Evolutionary conservation across 1,139 yeast species (phyloP), one percentile per base, ranked within the genome.

Genomic region (Candida neerlandica): DNA sequence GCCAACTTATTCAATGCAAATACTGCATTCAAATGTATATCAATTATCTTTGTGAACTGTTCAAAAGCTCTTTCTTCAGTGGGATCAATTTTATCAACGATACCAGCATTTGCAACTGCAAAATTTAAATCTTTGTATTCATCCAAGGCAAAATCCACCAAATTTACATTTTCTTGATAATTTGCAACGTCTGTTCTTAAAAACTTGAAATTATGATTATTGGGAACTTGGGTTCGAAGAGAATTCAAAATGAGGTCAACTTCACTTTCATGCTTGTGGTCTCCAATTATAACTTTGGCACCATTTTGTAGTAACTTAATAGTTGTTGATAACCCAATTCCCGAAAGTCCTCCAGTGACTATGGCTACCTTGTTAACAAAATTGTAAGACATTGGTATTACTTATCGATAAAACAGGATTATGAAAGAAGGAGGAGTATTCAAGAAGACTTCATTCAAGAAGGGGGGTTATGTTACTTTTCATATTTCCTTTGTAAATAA

Each of bases 61-160:
- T 81, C 81, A 66, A 66, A 68, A 2, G 57, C 63, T 41, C 73
- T 75, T 3, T 75, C 74, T 15, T 75, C 80, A 47, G 86, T 90
- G 74, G 30, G 92, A 96, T 16, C 82, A 81, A 33, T 84, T 78
- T 94, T 94, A 88, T 29, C 91, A 87, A 21, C 23, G 41, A 87
- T 82, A 53, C 96, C 96, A 21, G 96, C 96, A 66, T 90, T 90
- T 61, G 96, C 94, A 33, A 90, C 95, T 61, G 89, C 85, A 33
- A 86, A 77, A 63, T 89, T 95, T 79, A 67, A 88, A 86, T 58
- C 87, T 94, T 57, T 71, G 57, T 56, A 76, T 79, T 79, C 77
- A 27, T 69, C 65, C 48, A 88, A 72, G 6, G 85, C 81, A 37
- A 63, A 61, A 58, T 79, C 80, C 35, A 87, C 91, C 15, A 55